Conservation (phyloP, 208 protist genomes). For the Phytomonas francai region DNA sequence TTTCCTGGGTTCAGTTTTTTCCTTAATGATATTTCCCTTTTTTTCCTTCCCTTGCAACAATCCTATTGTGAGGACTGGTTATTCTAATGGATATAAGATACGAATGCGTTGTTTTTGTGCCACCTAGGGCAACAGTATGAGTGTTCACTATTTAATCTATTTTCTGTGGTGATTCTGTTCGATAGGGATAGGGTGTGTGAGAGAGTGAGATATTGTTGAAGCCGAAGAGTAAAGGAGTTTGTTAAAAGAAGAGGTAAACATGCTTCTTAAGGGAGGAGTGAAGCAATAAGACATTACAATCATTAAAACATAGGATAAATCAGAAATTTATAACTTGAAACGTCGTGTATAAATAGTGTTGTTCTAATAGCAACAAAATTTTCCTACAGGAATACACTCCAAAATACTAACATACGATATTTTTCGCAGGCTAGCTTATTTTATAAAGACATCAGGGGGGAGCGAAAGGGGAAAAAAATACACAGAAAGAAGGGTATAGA, state of each 20-base stretch:
- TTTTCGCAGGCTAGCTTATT: slow-evolving; percentile 8
- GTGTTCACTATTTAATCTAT: no score
- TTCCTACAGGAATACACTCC: neutral
- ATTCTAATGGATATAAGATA: no score
- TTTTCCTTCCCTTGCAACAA: neutral
- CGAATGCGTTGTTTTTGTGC: no score
- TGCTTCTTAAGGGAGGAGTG: neutral
- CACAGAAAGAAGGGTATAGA: neutral
- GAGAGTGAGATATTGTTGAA: neutral
- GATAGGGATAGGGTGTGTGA: no score
- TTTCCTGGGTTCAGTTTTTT: slow-evolving; percentile 1
- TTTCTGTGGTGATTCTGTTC: no score
- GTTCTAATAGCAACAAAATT: neutral
- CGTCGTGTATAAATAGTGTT: neutral
- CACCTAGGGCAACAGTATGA: no score
- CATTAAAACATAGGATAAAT: neutral
- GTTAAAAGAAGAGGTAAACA: neutral
- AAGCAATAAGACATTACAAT: neutral
- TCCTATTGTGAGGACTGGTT: no score
- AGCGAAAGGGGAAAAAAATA: neutral
- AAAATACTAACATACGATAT: neutral
- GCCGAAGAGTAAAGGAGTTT: neutral
- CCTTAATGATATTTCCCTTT: neutral
- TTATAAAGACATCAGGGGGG: neutral
- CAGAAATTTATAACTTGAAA: neutral